Percentiles rank a stretch among this genome's conserved stretches.
These are phyloP conservation scores for Sanguinoderma infundibulare DNA, from an alignment of 1,284 basidiomycete species.

Conservation along the genomic window DNA sequence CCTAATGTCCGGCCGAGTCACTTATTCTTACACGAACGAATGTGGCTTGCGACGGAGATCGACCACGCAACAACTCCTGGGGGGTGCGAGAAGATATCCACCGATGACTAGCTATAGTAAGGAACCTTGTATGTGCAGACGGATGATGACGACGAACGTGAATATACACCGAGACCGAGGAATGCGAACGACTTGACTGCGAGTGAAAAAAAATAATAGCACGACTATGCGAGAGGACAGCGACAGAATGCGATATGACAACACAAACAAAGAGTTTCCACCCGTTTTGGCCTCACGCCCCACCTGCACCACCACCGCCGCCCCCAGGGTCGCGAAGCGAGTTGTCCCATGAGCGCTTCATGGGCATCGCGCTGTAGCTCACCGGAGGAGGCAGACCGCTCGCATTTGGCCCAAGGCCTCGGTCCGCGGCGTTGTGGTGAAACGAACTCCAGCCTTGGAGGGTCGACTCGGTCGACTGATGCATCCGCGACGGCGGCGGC, in stretches of 20 bases:
- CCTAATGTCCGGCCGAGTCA: background rate
- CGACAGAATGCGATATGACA: background rate
- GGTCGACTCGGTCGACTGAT: conserved; percentile 19
- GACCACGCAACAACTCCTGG: background rate
- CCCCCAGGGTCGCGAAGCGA: conserved; percentile 16
- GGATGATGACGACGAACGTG: background rate
- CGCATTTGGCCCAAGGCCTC: background rate
- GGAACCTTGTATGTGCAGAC: background rate
- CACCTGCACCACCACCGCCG: conserved; percentile 8
- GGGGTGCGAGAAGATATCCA: background rate
- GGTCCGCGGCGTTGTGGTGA: conserved; percentile 1
- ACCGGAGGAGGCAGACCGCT: background rate
- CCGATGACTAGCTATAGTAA: background rate
- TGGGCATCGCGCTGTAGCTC: conserved; percentile 8
- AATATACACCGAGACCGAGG: background rate
- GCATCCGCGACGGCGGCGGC: conserved; percentile 9
- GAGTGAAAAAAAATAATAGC: background rate
- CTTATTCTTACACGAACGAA: background rate
- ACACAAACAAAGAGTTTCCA: background rate
- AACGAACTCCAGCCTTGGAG: conserved; percentile 25
- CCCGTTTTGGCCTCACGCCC: background rate
- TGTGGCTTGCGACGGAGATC: background rate
- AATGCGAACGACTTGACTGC: background rate
- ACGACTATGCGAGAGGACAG: conserved; percentile 6
- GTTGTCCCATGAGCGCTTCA: conserved; percentile 22